Evolutionary conservation across 345 rosid genomes (phyloP).

Genomic region (Iberis pinnata): DNA sequence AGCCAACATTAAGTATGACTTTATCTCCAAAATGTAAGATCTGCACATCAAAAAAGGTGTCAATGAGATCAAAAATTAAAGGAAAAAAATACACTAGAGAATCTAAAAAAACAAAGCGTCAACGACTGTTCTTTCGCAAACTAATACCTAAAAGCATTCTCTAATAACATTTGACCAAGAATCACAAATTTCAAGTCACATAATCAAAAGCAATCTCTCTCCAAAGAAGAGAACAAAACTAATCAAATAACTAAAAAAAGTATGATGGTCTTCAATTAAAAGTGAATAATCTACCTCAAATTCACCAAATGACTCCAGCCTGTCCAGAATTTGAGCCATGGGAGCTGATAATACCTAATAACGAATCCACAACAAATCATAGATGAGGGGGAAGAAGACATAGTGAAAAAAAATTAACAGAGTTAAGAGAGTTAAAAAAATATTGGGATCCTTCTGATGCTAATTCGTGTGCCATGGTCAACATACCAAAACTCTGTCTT

Average conservation of each 20-base stretch:
- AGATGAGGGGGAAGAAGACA: not conserved
- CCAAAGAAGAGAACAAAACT: no score
- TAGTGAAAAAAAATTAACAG: not conserved
- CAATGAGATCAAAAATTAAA: slow-evolving; percentile 15
- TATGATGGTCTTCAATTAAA: no score
- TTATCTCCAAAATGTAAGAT: slow-evolving; percentile 77
- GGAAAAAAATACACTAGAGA: slow-evolving; percentile 15
- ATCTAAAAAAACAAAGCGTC: slow-evolving; percentile 19
- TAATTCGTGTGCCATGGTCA: slow-evolving; percentile 47
- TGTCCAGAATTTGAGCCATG: slow-evolving; percentile 75
- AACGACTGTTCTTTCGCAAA: slow-evolving; percentile 4
- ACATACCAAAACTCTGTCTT: slow-evolving; percentile 87
- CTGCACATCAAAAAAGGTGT: slow-evolving; percentile 33
- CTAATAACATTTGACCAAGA: slow-evolving; percentile 6
- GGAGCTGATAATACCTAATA: slow-evolving; percentile 80
- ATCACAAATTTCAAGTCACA: not conserved
- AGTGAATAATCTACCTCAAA: slow-evolving; percentile 53
- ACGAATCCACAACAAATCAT: slow-evolving; percentile 1
- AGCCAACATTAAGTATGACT: slow-evolving; percentile 48
- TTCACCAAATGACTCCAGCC: slow-evolving; percentile 87
- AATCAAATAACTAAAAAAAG: no score
- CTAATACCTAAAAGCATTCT: slow-evolving; percentile 1
- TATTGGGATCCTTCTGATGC: slow-evolving; percentile 43
- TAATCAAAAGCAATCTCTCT: not conserved
- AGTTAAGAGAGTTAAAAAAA: not conserved